Conservation (phyloP, 1,284 basidiomycete species). For the Violaceomyces palustris region DNA sequence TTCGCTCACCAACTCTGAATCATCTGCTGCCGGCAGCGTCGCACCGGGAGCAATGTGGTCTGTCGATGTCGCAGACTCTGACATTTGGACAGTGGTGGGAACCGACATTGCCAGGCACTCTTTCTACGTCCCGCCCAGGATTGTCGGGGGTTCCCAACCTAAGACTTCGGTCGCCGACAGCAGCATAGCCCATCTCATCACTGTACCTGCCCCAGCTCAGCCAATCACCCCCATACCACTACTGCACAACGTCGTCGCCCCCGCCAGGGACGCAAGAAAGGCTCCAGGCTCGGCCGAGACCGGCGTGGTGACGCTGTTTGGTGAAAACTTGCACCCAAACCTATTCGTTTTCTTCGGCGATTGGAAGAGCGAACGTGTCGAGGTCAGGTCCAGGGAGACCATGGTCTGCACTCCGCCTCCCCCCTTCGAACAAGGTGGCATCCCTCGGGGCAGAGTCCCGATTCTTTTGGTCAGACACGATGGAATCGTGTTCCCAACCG, state of each 20-base stretch:
- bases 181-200: conserved; percentile 36
- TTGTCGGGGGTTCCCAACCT: conserved; percentile 24
- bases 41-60: conserved; percentile 33
- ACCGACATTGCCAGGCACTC: conserved; percentile 57
- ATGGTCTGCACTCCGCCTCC: conserved; percentile 52
- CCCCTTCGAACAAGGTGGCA: conserved; percentile 14
- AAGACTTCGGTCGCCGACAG: conserved; percentile 12
- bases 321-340: conserved; percentile 81
- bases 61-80: conserved; percentile 57
- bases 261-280: conserved; percentile 70
- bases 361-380: conserved; percentile 76
- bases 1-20: conserved; percentile 24
- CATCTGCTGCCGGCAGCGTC: conserved; percentile 24
- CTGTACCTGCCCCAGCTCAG: conserved; percentile 54
- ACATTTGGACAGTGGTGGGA: conserved; percentile 88
- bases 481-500: conserved; percentile 82
- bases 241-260: conserved; percentile 69
- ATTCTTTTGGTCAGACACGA: conserved; percentile 81
- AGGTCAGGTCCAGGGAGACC: conserved; percentile 82
- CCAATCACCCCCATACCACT: conserved; percentile 42
- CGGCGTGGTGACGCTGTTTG: conserved; percentile 78
- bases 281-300: conserved; percentile 55
- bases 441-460: conserved; percentile 57
- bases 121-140: conserved; percentile 52
- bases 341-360: conserved; percentile 81